phyloP scores from a whole-genome alignment of 2,329 filamentous ascomycete genomes.

The Hymenoscyphus linearis region DNA sequence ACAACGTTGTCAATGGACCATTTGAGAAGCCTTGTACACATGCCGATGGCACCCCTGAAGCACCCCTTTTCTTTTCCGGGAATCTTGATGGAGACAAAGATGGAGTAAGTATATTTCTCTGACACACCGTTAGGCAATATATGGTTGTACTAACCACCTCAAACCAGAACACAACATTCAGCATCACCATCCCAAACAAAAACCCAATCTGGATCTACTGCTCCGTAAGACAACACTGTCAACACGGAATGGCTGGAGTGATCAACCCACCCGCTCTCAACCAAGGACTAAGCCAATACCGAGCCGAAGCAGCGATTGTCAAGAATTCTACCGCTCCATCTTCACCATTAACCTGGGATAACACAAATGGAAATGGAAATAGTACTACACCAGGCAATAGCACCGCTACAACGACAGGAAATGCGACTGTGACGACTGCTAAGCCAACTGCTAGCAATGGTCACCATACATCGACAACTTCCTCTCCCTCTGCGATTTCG shows the following conservation, averaged over 20 bases:
- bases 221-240: constrained; percentile 35
- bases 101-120: constrained; percentile 13
- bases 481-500: not conserved
- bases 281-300: not conserved
- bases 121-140: not conserved
- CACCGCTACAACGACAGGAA: not conserved
- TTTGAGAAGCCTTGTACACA: constrained; percentile 32
- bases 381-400: not conserved
- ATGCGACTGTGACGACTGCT: not conserved
- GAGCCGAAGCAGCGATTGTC: not conserved
- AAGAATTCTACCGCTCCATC: not conserved
- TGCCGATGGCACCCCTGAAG: constrained; percentile 2
- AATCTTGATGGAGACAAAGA: constrained; percentile 10
- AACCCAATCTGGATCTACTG: constrained; percentile 42
- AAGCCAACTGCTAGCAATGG: not conserved
- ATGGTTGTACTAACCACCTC: not conserved
- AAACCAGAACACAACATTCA: constrained; percentile 19
- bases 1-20: constrained; percentile 38
- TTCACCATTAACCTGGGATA: not conserved
- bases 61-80: constrained; percentile 21
- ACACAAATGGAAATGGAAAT: not conserved
- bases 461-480: not conserved
- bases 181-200: constrained; percentile 32
- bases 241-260: constrained; percentile 39
- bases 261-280: constrained; percentile 33